Evolutionary conservation across 768 basidiomycete genomes (phyloP).

Genomic region (Hirschioporus abietinus): DNA sequence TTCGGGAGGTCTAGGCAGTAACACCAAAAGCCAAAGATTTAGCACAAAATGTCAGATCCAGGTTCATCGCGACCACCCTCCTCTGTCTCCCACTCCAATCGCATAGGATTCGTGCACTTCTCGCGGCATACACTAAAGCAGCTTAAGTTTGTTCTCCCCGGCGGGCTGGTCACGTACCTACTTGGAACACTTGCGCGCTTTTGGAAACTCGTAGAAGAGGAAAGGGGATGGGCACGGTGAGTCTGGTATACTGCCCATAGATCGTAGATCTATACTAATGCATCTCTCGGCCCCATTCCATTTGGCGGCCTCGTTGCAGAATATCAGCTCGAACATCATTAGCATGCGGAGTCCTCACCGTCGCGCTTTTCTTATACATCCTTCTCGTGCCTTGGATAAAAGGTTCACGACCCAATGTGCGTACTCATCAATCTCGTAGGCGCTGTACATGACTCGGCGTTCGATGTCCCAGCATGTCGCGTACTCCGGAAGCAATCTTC

Average conservation of each 20-base stretch:
- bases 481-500: not conserved
- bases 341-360: conserved; percentile 51
- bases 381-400: conserved; percentile 60
- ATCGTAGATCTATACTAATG: conserved; percentile 3
- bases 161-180: conserved; percentile 55
- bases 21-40: not conserved
- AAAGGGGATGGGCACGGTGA: conserved; percentile 50
- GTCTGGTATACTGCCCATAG: conserved; percentile 19
- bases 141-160: conserved; percentile 75
- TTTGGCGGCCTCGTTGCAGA: conserved; percentile 28
- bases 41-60: not conserved
- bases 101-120: conserved; percentile 12
- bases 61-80: not conserved
- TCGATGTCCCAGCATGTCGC: not conserved
- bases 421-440: conserved; percentile 21
- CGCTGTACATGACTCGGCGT: not conserved
- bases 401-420: conserved; percentile 65
- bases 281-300: conserved; percentile 4
- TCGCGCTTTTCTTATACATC: conserved; percentile 69
- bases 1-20: not conserved
- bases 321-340: conserved; percentile 49
- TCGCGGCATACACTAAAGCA: conserved; percentile 56
- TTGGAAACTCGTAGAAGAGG: conserved; percentile 32
- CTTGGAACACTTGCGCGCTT: conserved; percentile 52
- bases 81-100: not conserved